A percentile compares a stretch with the other conserved stretches of the same genome.
phyloP scores from a whole-genome alignment of 1,139 yeast species.

The Lizanozyma gosingica region DNA sequence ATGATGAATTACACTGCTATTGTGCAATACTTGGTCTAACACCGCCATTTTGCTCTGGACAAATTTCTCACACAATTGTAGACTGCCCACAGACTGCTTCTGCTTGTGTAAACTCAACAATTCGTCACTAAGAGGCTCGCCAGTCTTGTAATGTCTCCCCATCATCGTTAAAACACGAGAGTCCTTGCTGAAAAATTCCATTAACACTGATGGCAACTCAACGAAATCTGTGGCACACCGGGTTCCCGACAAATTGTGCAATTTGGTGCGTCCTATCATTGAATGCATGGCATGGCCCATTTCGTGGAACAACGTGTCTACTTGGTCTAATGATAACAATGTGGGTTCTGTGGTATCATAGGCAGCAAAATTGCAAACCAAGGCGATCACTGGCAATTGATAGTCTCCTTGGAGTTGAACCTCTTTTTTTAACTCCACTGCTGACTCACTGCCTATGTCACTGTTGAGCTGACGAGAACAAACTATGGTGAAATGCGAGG shows the following conservation, averaged over 20 bases:
- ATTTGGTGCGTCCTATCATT: slow-evolving; percentile 82
- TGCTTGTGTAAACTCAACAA: slow-evolving; percentile 25
- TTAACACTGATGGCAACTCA: slow-evolving; percentile 87
- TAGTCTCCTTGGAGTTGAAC: slow-evolving; percentile 20
- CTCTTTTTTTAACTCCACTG: background rate
- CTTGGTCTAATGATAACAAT: slow-evolving; percentile 64
- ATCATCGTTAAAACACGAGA: slow-evolving; percentile 64
- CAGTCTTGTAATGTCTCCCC: slow-evolving; percentile 68
- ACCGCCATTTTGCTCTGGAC: slow-evolving; percentile 88
- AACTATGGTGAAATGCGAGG: slow-evolving; percentile 96
- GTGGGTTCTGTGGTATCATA: slow-evolving; percentile 21
- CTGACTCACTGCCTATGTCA: slow-evolving; percentile 1
- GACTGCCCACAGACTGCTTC: slow-evolving; percentile 46
- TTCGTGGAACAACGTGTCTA: slow-evolving; percentile 92
- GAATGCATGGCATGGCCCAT: slow-evolving; percentile 99
- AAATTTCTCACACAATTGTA: slow-evolving; percentile 55
- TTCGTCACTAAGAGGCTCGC: slow-evolving; percentile 49
- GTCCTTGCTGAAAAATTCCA: slow-evolving; percentile 89
- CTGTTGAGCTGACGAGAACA: slow-evolving; percentile 55
- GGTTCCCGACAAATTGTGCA: slow-evolving; percentile 92
- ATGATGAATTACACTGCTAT: slow-evolving; percentile 28
- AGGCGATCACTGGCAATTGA: slow-evolving; percentile 84
- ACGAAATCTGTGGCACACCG: slow-evolving; percentile 95
- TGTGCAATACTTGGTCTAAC: slow-evolving; percentile 74
- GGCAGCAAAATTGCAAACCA: slow-evolving; percentile 75